A percentile compares a stretch with the other conserved stretches of the same genome.
These are phyloP conservation scores for Vicia sativa DNA, from an alignment of 306 rosid genomes.

Conservation along the genomic window DNA sequence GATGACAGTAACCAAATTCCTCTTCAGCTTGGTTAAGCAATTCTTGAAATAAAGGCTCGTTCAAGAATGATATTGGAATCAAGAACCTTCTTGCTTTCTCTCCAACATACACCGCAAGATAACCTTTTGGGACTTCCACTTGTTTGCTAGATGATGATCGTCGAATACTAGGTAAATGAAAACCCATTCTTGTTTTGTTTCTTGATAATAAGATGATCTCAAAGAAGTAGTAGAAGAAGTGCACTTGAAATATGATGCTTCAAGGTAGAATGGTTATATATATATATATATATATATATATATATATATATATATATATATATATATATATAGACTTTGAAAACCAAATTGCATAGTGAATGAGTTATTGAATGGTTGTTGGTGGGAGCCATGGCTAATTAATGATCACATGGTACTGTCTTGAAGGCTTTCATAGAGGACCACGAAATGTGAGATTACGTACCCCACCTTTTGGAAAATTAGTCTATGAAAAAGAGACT, in stretches of 20 bases:
- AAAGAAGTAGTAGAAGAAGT: conserved; percentile 2
- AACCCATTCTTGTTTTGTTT: conserved; percentile 40
- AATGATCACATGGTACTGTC: too few relatives aligned
- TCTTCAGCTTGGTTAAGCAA: conserved; percentile 48
- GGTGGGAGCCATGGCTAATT: too few relatives aligned
- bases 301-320: too few relatives aligned
- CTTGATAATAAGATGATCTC: neutral
- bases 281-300: too few relatives aligned
- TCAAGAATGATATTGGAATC: conserved; percentile 49
- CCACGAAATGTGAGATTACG: too few relatives aligned
- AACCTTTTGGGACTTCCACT: conserved; percentile 51
- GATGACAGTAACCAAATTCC: conserved; percentile 55
- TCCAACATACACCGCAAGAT: conserved; percentile 59
- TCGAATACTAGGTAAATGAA: conserved; percentile 40
- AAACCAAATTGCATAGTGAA: too few relatives aligned
- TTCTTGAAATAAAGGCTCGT: conserved; percentile 47
- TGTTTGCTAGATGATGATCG: conserved; percentile 28
- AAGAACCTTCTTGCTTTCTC: conserved; percentile 47
- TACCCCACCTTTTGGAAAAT: too few relatives aligned
- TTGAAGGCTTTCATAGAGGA: too few relatives aligned
- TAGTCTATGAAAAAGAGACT: too few relatives aligned
- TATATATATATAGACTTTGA: too few relatives aligned
- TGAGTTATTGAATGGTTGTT: too few relatives aligned
- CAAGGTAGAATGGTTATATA: neutral
- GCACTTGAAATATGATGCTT: neutral